Evolutionary conservation across 352 stramenopile species (phyloP), one percentile per base, ranked within the genome.

Genomic region (Globisporangium camurandrum): DNA sequence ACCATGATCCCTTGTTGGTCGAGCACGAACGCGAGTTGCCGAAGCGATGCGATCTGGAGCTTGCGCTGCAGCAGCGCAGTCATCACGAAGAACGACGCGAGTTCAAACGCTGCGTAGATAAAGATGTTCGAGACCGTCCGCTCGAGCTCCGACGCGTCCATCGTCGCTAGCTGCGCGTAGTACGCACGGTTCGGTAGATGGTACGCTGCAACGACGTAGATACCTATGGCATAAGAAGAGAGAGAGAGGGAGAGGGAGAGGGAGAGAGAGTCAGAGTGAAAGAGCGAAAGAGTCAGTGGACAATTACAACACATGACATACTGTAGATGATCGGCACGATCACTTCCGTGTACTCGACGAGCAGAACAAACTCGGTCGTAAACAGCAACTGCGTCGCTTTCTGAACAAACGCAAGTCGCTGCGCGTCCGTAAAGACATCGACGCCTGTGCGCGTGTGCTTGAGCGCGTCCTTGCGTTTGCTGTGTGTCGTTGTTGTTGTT

Each of bases 71-170:
- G 17, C 0, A 64, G 14, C 12, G 62, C 19, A 17, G 40, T 46
- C 12, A 77, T 49, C 3, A 71, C 19, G 14, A 73, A 11, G n/a
- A 77, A 46, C 7, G 69, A 81, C 4, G 56, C n/a, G 0, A 77
- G n/a, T 36, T 81, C 66, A 23, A 81, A 49, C 8, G 44, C 40
- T 11, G 41, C 48, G 47, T 75, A 77, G 0, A 67, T 26, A 17
- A 69, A 27, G 26, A 78, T 58, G 31, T 63, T 67, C 1, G 6
- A 4, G 2, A 62, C 30, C 3, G 17, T 26, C 33, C 17, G 17
- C 9, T 23, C 16, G 22, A 51, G 3, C 11, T 19, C 16, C 4
- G 0, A 7, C 9, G 10, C 14, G 14, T 56, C 39, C 16, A 41
- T 17, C 22, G 20, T 23, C 23, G 24, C 16, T 22, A 54, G 12